Base-by-base conservation (phyloP, 1,139 yeast genomes). In the Suhomyces ambrosiae region DNA sequence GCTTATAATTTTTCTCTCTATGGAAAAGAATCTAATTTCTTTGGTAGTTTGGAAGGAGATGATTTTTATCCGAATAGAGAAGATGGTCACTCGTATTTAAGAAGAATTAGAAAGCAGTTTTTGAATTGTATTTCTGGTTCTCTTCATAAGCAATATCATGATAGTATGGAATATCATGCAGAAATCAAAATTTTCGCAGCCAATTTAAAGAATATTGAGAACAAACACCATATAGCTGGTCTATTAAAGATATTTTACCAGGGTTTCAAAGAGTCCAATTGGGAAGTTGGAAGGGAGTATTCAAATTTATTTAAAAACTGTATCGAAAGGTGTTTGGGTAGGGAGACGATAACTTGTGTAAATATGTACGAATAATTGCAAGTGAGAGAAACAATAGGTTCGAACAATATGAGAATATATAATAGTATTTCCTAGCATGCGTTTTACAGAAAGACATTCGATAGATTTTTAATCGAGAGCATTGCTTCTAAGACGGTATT, bases 201-300 rank as follows among this genome's bases (percentile, higher is more conserved):
- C 9, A 30, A 38, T 8, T 30, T 45, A 5, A 31, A 27, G 7
- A 13, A 30, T 8, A 37, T 75, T 11, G 52, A 65, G 16, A 61
- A 70, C 35, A 68, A 67, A 45, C 68, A 69, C 42, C 67, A 78
- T 38, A 63, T 80, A 23, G 66, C 75, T 34, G 87, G 87, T 0
- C 57, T 81, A 28, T 61, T 81, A 46, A 68, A 65, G 34, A 57
- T 75, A 44, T 68, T 80, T 21, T 29, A 39, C 16, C 26, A 23
- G 7, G 33, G 41, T 19, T 44, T 38, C 27, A 33, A 29, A 41
- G 61, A 61, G 28, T 68, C 80, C 47, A 76, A 76, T 44, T 80
- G 82, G 80, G 79, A 77, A 35, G 62, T 79, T 19, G 76, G 79
- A 4, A 63, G 74, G 40, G 87, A 81, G 49, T 69, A 76, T 47